phyloP scores from a whole-genome alignment of 163 green algal genomes.

The Chlamydomonas reinhardtii region DNA sequence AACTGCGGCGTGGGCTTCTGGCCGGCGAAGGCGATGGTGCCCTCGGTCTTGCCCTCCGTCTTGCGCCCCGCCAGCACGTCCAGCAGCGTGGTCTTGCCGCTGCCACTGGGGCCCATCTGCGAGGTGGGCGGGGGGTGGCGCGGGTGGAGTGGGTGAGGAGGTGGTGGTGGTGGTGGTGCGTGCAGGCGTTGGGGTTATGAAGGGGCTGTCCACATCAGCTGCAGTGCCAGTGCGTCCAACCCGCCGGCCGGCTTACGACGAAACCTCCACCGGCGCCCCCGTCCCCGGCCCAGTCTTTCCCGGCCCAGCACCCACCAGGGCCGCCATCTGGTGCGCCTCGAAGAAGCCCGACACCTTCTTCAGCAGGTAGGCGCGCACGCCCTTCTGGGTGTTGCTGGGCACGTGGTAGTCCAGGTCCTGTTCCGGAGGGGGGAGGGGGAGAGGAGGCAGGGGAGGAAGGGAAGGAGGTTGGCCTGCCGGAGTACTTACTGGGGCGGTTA shows the following conservation, averaged over 20 bases:
- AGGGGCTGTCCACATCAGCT: too few relatives aligned
- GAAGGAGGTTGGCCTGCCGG: background rate
- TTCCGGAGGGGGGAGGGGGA: background rate
- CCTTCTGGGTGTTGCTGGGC: slow-evolving; percentile 69
- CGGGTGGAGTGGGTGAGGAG: background rate
- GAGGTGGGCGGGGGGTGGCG: background rate
- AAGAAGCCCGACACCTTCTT: slow-evolving; percentile 71
- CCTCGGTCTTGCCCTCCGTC: slow-evolving; percentile 61
- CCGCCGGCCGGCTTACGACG: too few relatives aligned
- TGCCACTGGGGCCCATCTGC: slow-evolving; percentile 74
- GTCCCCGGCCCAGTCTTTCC: too few relatives aligned
- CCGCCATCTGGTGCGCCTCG: slow-evolving; percentile 50
- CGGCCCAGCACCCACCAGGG: slow-evolving; percentile 17
- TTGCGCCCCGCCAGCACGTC: slow-evolving; percentile 73
- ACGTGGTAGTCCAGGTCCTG: slow-evolving; percentile 81
- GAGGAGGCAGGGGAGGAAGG: too few relatives aligned
- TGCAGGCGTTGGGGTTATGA: too few relatives aligned
- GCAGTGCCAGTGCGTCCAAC: too few relatives aligned
- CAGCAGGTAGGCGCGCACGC: slow-evolving; percentile 71
- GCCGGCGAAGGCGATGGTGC: slow-evolving; percentile 76
- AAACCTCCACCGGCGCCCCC: too few relatives aligned
- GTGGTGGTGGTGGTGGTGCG: background rate
- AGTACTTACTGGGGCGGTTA: background rate
- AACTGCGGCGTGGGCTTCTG: slow-evolving; percentile 78
- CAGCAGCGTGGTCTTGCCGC: slow-evolving; percentile 87